Base-by-base conservation (phyloP, 2,329 filamentous ascomycete species). In the Colletotrichum noveboracense region DNA sequence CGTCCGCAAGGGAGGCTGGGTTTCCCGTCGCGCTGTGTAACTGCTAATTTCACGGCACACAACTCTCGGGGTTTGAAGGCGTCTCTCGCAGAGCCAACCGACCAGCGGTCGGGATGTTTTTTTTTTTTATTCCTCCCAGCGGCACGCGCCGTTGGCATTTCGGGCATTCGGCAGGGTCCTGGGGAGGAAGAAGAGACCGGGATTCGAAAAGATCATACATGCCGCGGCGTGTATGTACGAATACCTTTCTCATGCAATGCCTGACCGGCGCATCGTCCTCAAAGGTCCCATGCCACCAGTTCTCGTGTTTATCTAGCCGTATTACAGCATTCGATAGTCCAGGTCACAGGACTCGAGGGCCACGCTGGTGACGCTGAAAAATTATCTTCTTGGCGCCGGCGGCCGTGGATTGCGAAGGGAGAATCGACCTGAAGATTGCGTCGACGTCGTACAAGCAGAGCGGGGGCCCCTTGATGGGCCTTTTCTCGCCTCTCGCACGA, bases 311-410 rank as follows among this genome's bases (percentile, higher is more conserved):
- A n/a, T 30, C 14, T 6, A 69, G 64, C 1, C 55, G 74, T 76
- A 69, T 67, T 74, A 73, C 74, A 76, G 65, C 74, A 76, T 64
- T 68, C 74, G 48, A 76, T 76, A 76, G 70, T 69, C 32, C 34
- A 58, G 69, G 52, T 69, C 58, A 73, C 65, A 74, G 32, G 64
- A 64, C 56, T 64, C 26, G 48, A 36, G 14, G 28, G 61, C 58
- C 7, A 64, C 5, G 28, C 28, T 68, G 32, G 43, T 69, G 65
- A 38, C 64, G 34, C 34, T 55, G 24, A 13, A 7, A 30, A 18
- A 5, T n/a, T 16, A 9, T 12, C 26, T 16, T 28, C 28, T 62
- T 38, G 38, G 18, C 26, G 38, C n/a, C 26, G 55, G 32, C 26
- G 34, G 67, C 28, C 73, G 56, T 66, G 13, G n/a, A 32, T 36